Conservation (phyloP, 1,284 basidiomycete species). For the Puccinia novopanici region DNA sequence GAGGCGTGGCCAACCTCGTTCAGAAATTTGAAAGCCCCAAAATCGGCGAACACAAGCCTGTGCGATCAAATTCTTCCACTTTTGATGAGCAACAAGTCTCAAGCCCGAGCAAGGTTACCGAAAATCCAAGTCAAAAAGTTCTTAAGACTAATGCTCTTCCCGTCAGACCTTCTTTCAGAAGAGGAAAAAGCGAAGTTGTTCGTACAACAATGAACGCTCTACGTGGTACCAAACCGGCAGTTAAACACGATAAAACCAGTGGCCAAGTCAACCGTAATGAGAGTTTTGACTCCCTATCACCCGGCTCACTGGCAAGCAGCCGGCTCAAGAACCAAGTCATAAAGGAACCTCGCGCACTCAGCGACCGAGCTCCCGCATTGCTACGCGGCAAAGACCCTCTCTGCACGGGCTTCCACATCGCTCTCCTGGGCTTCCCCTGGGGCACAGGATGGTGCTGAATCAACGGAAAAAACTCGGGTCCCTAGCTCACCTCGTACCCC, state of each 20-base stretch:
- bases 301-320: not conserved
- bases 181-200: constrained; percentile 49
- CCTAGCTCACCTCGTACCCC: constrained; percentile 18
- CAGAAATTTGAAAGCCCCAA: constrained; percentile 49
- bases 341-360: constrained; percentile 25
- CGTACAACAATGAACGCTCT: constrained; percentile 29
- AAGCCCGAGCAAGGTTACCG: not conserved
- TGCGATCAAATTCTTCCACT: not conserved
- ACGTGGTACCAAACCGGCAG: constrained; percentile 39
- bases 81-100: not conserved
- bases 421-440: not conserved
- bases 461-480: not conserved
- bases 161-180: constrained; percentile 40
- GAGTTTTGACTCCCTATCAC: constrained; percentile 29
- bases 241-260: not conserved
- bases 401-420: not conserved
- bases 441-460: not conserved
- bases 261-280: constrained; percentile 9
- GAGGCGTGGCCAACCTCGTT: constrained; percentile 47
- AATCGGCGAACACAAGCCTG: constrained; percentile 6
- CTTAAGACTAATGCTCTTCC: constrained; percentile 25
- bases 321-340: not conserved
- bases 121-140: constrained; percentile 1
- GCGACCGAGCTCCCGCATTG: constrained; percentile 7
- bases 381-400: constrained; percentile 6